These are phyloP conservation scores for Blastocystis sp. DNA, from an alignment of 352 stramenopile species.

Conservation along the genomic window DNA sequence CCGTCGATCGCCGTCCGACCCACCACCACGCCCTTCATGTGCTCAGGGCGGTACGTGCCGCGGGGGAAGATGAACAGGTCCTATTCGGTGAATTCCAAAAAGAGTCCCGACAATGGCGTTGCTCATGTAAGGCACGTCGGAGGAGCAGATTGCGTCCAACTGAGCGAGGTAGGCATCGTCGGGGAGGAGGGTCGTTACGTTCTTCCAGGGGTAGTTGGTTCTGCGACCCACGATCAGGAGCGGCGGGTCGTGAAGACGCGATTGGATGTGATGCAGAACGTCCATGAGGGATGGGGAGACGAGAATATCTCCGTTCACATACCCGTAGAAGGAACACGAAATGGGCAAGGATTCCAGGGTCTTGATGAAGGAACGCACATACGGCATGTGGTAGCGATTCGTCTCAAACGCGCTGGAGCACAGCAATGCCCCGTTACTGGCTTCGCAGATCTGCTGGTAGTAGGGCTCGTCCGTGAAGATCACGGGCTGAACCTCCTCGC, in stretches of 20 bases:
- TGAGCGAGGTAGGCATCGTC: background rate
- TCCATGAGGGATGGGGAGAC: constrained; percentile 16
- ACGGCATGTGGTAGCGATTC: constrained; percentile 46
- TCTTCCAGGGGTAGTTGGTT: constrained; percentile 52
- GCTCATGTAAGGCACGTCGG: constrained; percentile 58
- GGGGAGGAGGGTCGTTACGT: constrained; percentile 6
- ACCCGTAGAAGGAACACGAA: constrained; percentile 39
- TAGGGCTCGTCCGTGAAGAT: constrained; percentile 60
- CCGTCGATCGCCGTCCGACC: constrained; percentile 40
- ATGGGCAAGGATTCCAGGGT: constrained; percentile 22
- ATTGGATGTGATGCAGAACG: background rate
- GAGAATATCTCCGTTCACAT: constrained; percentile 65
- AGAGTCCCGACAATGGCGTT: constrained; percentile 32
- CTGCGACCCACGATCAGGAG: constrained; percentile 28
- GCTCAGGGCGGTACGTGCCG: background rate
- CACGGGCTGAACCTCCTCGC: background rate
- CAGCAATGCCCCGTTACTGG: background rate
- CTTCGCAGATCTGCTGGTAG: constrained; percentile 25
- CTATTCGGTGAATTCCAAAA: background rate
- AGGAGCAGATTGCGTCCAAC: constrained; percentile 7
- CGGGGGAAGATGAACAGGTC: constrained; percentile 61
- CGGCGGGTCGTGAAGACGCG: background rate
- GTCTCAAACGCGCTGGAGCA: constrained; percentile 32
- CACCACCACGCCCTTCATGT: constrained; percentile 62
- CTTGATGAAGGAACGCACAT: constrained; percentile 57